A percentile compares a stretch with the other conserved stretches of the same genome.
phyloP scores from a whole-genome alignment of 768 basidiomycete genomes.

The Pulveroboletus frians region DNA sequence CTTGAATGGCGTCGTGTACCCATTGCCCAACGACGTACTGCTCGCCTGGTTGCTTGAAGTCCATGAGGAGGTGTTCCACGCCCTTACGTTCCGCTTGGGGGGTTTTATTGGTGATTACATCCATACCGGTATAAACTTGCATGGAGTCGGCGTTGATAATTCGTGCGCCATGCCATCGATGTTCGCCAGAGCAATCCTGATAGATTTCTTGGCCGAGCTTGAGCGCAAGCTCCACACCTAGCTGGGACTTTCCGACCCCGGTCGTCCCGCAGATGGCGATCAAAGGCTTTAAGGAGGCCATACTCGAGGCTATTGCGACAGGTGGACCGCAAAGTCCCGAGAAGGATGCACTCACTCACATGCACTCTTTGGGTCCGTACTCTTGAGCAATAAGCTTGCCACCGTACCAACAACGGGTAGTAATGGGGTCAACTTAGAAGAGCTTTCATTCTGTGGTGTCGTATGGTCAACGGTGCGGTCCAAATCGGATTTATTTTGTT shows the following conservation, averaged over 20 bases:
- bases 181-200: slow-evolving; percentile 9
- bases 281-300: slow-evolving; percentile 50
- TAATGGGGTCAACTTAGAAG: too few species aligned
- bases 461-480: not conserved
- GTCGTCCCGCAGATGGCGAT: slow-evolving; percentile 91
- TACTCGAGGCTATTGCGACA: slow-evolving; percentile 5
- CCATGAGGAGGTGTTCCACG: slow-evolving; percentile 86
- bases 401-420: too few species aligned
- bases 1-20: slow-evolving; percentile 73
- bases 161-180: slow-evolving; percentile 56
- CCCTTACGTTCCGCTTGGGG: slow-evolving; percentile 69
- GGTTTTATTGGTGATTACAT: slow-evolving; percentile 93
- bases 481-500: not conserved
- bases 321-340: not conserved
- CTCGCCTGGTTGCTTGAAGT: slow-evolving; percentile 78
- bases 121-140: slow-evolving; percentile 91
- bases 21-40: slow-evolving; percentile 87
- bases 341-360: too few species aligned
- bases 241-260: slow-evolving; percentile 91
- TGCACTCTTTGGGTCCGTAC: too few species aligned
- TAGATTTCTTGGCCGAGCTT: slow-evolving; percentile 37
- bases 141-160: slow-evolving; percentile 96
- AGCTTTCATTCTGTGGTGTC: too few species aligned
- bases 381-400: too few species aligned
- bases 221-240: slow-evolving; percentile 83